Base-by-base conservation (phyloP, 371 early-diverging fungal genomes). In the Mortierella sp. region DNA sequence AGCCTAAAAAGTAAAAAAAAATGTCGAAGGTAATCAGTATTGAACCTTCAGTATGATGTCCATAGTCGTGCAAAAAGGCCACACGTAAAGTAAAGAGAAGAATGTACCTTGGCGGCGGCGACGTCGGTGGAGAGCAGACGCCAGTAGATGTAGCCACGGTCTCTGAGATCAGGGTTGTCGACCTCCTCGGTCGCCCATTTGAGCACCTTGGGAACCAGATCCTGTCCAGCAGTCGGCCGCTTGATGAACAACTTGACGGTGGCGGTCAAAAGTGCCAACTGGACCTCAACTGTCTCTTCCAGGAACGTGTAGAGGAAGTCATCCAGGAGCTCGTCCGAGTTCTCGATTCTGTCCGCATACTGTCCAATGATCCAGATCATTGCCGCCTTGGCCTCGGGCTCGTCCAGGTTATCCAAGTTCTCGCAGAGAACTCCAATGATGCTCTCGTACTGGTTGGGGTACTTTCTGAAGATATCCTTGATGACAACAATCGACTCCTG, bases 291-390 rank as follows among this genome's bases (percentile, higher is more conserved):
- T 63, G 76, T 77, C 72, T 98, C 98, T 56, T 98, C 97, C 76
- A 95, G 87, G 86, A 98, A 98, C 55, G 90, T 93, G 65, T 97
- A 96, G 44, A 96, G 84, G 83, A 97, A 97, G 60, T 89, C 89
- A 29, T 93, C 94, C 54, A 99, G 88, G 46, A 98, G 85, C 72
- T 95, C 96, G 83, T 93, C 93, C 1, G 98, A 95, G 89, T 97
- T 97, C 56, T 97, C 96, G 79, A 98, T 97, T 60, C 97, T 90
- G 75, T 97, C 97, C 4, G 97, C 96, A 88, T 99, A 98, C 88
- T 98, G 96, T 14, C 99, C 99, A 83, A 98, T 93, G 75, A 99
- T 98, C 99, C 99, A 99, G 75, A 98, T 95, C 91, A 98, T 90
- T 1, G 99, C 95, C 2, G 98, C 97, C 84, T 97, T 97, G 56